Percentiles rank a stretch among this genome's conserved stretches.
Conservation (phyloP, 2,329 filamentous ascomycete genomes). For the Alternaria tenuissima region DNA sequence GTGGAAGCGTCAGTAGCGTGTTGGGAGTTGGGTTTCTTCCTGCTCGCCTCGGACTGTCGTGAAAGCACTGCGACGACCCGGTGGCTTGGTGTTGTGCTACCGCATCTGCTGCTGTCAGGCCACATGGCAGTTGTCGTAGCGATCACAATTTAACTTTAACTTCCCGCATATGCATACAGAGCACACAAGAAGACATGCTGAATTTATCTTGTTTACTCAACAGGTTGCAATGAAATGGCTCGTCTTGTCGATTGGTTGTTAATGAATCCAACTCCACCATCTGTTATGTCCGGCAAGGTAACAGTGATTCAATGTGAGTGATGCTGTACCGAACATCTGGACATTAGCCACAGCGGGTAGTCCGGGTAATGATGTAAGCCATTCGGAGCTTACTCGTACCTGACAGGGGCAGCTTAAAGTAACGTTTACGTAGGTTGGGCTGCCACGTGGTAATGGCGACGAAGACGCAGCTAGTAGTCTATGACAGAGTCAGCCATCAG, state of each 20-base stretch:
- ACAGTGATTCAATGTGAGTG: not conserved
- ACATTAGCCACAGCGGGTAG: not conserved
- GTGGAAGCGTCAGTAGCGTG: not conserved
- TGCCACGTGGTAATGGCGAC: not conserved
- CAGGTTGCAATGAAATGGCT: not conserved
- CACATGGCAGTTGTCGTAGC: constrained; percentile 2
- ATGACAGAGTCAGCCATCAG: not conserved
- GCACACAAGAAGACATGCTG: not conserved
- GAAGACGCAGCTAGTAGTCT: not conserved
- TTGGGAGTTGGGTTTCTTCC: not conserved
- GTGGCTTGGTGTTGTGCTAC: constrained; percentile 1
- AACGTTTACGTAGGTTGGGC: not conserved
- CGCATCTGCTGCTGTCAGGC: constrained; percentile 1
- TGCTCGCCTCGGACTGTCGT: not conserved
- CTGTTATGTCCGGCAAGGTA: not conserved
- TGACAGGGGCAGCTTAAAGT: not conserved
- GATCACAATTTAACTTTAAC: not conserved
- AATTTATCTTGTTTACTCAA: not conserved
- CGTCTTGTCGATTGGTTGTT: not conserved
- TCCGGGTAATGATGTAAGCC: not conserved
- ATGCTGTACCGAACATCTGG: not conserved
- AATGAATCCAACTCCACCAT: not conserved
- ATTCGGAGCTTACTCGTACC: not conserved
- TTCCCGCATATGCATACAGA: not conserved
- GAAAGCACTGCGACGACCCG: not conserved